Evolutionary conservation across 1,139 yeast species (phyloP).

Genomic region (Yamadazyma membranifaciens): DNA sequence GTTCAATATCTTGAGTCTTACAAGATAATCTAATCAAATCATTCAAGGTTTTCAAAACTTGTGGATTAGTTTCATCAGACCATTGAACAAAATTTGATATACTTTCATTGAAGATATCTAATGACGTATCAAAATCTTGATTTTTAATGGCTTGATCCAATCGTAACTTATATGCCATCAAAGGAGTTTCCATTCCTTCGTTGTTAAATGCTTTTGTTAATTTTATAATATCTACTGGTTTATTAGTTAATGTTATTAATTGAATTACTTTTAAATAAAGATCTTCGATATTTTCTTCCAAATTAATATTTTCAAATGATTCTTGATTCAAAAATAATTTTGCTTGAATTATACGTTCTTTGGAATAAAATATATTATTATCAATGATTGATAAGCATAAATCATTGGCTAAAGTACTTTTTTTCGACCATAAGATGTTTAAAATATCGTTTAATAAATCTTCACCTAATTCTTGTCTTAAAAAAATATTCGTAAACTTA

Average conservation of each 20-base stretch:
- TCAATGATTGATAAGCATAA: constrained; percentile 6
- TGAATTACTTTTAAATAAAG: constrained; percentile 20
- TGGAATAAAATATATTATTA: constrained; percentile 11
- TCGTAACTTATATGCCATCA: constrained; percentile 26
- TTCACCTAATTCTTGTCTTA: constrained; percentile 11
- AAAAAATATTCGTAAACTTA: constrained; percentile 5
- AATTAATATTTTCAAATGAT: neutral
- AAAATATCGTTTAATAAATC: constrained; percentile 8
- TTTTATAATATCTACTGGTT: neutral
- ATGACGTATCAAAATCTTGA: constrained; percentile 23
- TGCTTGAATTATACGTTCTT: constrained; percentile 13
- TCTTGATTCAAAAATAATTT: constrained; percentile 6
- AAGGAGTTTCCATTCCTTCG: constrained; percentile 20
- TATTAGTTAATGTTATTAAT: constrained; percentile 10
- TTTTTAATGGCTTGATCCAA: constrained; percentile 29
- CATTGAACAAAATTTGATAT: constrained; percentile 25
- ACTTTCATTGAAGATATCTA: constrained; percentile 34
- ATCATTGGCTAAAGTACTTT: neutral
- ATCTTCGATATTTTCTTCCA: constrained; percentile 14
- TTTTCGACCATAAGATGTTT: neutral
- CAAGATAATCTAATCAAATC: constrained; percentile 28
- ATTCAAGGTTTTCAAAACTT: constrained; percentile 30
- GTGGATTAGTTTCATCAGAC: constrained; percentile 32
- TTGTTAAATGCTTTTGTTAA: constrained; percentile 13
- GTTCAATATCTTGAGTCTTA: constrained; percentile 20